Percentiles rank a stretch among this genome's conserved stretches.
phyloP scores from a whole-genome alignment of 106 monocot genomes.

The Triglochin maritima region DNA sequence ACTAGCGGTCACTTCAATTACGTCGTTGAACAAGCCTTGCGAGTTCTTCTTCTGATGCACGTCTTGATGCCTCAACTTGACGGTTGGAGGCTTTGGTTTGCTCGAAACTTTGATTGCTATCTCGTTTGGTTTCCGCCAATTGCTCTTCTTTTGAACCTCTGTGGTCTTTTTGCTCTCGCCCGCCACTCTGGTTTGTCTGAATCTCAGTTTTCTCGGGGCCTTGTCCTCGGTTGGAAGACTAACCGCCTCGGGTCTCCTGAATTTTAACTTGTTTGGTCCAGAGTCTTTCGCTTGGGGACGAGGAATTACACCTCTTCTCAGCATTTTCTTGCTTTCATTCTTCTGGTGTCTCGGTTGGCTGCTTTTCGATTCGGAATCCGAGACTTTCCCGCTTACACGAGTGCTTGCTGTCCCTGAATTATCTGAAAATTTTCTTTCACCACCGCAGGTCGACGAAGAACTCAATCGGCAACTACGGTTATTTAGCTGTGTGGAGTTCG shows the following conservation, averaged over 20 bases:
- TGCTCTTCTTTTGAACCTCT: conserved; percentile 24
- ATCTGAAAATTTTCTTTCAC: conserved; percentile 9
- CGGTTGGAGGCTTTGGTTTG: conserved; percentile 13
- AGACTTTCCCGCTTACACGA: conserved; percentile 10
- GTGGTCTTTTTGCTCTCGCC: conserved; percentile 4
- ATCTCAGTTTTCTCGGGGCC: conserved; percentile 28
- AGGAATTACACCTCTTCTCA: conserved; percentile 13
- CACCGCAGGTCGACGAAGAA: conserved; percentile 1
- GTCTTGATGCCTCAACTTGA: conserved; percentile 50
- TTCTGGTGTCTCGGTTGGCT: neutral
- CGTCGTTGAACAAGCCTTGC: conserved; percentile 55
- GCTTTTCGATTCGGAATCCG: conserved; percentile 4
- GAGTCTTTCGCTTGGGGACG: conserved; percentile 14
- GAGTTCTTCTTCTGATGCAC: conserved; percentile 50
- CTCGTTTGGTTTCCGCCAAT: conserved; percentile 14
- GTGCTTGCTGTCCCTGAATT: conserved; percentile 7
- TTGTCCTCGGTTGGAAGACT: conserved; percentile 27
- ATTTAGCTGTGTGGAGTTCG: conserved; percentile 3
- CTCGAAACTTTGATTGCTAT: neutral
- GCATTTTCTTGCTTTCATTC: conserved; percentile 9
- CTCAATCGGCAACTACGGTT: conserved; percentile 6
- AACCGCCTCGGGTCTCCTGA: conserved; percentile 41
- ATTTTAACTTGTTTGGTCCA: conserved; percentile 36
- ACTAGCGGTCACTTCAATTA: conserved; percentile 69
- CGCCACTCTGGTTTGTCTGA: conserved; percentile 22